phyloP scores from a whole-genome alignment of 176 grass and related monocot species.

The Triticum aestivum region DNA sequence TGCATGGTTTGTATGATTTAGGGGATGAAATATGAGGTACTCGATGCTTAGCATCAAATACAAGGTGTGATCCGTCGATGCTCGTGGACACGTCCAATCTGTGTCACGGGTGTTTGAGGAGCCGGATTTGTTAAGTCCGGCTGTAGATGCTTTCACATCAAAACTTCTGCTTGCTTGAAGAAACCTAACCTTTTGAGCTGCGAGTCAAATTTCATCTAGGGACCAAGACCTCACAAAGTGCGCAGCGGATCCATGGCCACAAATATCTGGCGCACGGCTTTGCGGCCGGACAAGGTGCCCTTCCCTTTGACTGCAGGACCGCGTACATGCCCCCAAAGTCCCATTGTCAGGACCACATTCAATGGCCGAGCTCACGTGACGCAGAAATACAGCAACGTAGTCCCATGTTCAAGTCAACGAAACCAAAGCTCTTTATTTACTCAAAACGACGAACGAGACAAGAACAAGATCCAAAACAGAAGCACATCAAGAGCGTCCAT shows the following conservation, averaged over 20 bases:
- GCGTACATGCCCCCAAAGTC: neutral
- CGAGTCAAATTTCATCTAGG: too few relatives aligned
- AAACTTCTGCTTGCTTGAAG: too few relatives aligned
- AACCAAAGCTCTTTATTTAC: neutral
- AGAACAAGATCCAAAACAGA: conserved; percentile 3
- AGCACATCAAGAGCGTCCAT: neutral
- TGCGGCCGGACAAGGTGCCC: neutral
- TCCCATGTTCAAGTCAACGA: conserved; percentile 7
- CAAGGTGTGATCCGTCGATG: too few relatives aligned
- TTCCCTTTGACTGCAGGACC: neutral
- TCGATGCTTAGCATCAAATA: too few relatives aligned
- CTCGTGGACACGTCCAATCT: too few relatives aligned
- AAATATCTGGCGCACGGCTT: neutral
- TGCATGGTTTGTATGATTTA: too few relatives aligned
- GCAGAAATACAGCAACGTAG: neutral
- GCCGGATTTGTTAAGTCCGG: too few relatives aligned
- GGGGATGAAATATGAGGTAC: too few relatives aligned
- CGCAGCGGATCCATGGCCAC: neutral
- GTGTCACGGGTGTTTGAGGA: too few relatives aligned
- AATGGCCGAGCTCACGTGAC: conserved; percentile 8
- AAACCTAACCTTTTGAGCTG: too few relatives aligned
- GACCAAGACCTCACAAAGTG: neutral
- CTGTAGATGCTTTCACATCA: too few relatives aligned
- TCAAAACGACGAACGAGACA: conserved; percentile 2
- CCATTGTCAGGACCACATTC: neutral